Base-by-base conservation (phyloP, 2,329 filamentous ascomycete genomes). In the Pseudofabraea citricarpa region DNA sequence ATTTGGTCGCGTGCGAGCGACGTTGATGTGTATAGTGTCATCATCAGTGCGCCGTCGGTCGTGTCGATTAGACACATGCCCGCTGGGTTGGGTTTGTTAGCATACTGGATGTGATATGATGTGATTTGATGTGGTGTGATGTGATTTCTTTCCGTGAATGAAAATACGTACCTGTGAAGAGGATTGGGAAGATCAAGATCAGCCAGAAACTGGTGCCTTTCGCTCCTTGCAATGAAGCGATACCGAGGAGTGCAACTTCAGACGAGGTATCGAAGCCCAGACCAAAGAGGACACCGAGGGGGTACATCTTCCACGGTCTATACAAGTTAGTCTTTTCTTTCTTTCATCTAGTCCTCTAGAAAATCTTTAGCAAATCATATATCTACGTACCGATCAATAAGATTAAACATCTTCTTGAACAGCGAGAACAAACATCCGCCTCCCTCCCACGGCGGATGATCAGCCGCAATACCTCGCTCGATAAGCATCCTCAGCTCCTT, bases 1-100 rank as follows among this genome's bases (percentile, higher is more conserved):
- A 97, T 80, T 1, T 77, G 77, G 57, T 97, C 90, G 45, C 85
- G 74, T 0, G 87, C 82, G 36, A 94, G 83, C 22, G 85, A 68
- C 10, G 79, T 87, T 29, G 84, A 86, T 0, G 90, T 90, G 65
- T 98, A 97, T 1, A 97, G 72, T 1, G 85, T 83, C 79, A 95
- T 90, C 90, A 97, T 97, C 16, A 96, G 73, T 1, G 91, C 91
- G 19, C 91, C 91, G 56, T 97, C 93, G 0, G 83, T 85, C 0
- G 90, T 96, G 64, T 97, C 93, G 5, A 97, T 72, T 18, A 97
- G 74, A 63, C 90, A 96, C 93, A 98, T 97, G 46, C 89, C 93
- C 1, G 86, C 88, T 84, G 38, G 2, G 6, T n/a, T n/a, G n/a
- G n/a, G n/a, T n/a, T n/a, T n/a, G n/a, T n/a, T n/a, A n/a, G n/a